Evolutionary conservation across 306 rosid genomes (phyloP).

Genomic region (Biancaea sappan): DNA sequence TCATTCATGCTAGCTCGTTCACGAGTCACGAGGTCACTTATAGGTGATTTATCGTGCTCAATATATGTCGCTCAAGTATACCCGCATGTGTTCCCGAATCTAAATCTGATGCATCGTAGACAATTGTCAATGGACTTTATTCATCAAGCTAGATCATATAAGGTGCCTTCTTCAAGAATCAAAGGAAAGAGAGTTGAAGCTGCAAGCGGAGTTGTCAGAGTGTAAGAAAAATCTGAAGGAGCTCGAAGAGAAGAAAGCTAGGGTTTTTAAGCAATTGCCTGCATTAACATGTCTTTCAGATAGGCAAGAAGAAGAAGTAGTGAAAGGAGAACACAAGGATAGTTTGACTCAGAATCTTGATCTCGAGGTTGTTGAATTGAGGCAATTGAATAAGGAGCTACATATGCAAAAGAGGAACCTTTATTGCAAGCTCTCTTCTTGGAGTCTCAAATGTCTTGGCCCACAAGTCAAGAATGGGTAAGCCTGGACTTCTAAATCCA

Average conservation of each 20-base stretch:
- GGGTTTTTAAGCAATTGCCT: constrained; percentile 57
- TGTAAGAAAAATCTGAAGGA: constrained; percentile 52
- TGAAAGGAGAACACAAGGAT: constrained; percentile 42
- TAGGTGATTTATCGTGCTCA: constrained; percentile 76
- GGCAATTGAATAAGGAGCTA: constrained; percentile 86
- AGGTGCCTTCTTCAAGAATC: constrained; percentile 78
- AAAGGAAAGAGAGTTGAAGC: constrained; percentile 75
- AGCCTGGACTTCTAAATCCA: too few species aligned
- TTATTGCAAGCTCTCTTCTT: constrained; percentile 66
- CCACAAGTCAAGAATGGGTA: too few species aligned
- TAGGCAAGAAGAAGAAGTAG: constrained; percentile 50
- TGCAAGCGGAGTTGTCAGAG: constrained; percentile 76
- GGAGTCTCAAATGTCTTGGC: constrained; percentile 65
- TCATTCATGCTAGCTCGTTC: constrained; percentile 58
- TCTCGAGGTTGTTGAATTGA: constrained; percentile 85
- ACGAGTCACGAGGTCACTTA: constrained; percentile 77
- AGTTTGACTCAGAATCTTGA: constrained; percentile 52
- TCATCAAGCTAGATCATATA: constrained; percentile 84
- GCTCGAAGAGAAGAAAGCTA: constrained; percentile 65
- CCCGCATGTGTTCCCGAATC: constrained; percentile 17
- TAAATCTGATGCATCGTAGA: constrained; percentile 60
- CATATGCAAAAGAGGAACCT: constrained; percentile 91
- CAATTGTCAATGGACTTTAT: constrained; percentile 90
- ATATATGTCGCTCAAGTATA: constrained; percentile 61
- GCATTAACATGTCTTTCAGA: constrained; percentile 41